Conservation (phyloP, 2,329 filamentous ascomycete species). For the Verticillium albo-atrum region DNA sequence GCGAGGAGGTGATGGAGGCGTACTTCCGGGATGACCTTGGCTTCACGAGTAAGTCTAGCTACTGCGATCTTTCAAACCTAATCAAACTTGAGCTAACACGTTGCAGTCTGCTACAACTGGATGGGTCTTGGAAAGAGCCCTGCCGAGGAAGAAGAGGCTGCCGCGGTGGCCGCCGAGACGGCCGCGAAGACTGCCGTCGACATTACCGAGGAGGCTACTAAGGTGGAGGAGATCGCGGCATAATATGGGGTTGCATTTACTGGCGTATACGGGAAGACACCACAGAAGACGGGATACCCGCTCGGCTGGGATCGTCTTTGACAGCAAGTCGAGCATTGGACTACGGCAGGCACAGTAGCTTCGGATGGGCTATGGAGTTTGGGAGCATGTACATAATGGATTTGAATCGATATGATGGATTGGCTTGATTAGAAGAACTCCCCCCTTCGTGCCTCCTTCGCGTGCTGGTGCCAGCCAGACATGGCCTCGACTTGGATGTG, state of each 20-base stretch:
- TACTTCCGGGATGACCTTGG: slow-evolving; percentile 69
- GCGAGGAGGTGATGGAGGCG: slow-evolving; percentile 56
- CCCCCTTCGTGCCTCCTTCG: background rate
- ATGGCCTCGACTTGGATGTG: background rate
- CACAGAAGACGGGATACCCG: background rate
- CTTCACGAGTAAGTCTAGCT: slow-evolving; percentile 50
- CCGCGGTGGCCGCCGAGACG: background rate
- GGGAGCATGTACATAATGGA: background rate
- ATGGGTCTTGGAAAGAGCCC: slow-evolving; percentile 35
- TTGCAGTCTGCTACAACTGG: slow-evolving; percentile 50
- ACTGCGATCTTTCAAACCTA: background rate
- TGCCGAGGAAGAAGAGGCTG: slow-evolving; percentile 1
- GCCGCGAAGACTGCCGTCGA: background rate
- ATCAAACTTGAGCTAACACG: background rate
- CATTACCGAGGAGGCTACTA: background rate
- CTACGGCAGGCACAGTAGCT: background rate
- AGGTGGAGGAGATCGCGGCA: background rate
- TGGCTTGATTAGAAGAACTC: background rate
- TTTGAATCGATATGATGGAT: no score
- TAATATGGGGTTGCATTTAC: background rate
- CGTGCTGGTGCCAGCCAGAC: background rate
- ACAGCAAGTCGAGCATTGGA: no score
- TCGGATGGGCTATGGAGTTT: background rate
- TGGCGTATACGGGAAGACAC: background rate
- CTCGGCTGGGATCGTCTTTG: background rate